Evolutionary conservation across 2,329 filamentous ascomycete species (phyloP), one percentile per base, ranked within the genome.

Genomic region (Phialophora macrospora): DNA sequence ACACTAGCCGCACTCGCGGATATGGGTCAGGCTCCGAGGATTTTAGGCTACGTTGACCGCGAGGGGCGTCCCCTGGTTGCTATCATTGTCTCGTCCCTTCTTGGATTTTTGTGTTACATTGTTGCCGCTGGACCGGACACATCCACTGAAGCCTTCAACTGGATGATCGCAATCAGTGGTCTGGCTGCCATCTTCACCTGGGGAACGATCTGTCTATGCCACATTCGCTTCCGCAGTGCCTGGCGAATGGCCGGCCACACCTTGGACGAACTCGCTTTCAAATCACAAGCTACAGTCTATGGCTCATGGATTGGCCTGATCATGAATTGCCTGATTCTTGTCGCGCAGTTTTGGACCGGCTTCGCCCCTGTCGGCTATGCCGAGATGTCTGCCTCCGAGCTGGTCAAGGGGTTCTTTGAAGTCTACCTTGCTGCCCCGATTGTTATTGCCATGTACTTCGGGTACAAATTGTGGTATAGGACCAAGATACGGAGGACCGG

Each of bases 1-100:
- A 97, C 93, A 1, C 86, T 98, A 7, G 92, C 93, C 28, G 93
- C 93, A 2, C 85, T 97, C 1, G 93, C 93, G 52, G 93, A 97
- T 76, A 92, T 96, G 77, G 86, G 88, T 62, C 92, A 95, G 75
- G 93, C 91, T 0, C 93, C 93, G 7, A 84, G 81, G 68, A 82
- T 93, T 70, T 82, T 97, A 34, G 87, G 87, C 65, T 97, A 94
- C 78, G 88, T 95, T 73, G 93, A 94, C 80, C 88, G 89, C 55
- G 86, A 89, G 70, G 93, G 93, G 44, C 90, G 93, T 8, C 93
- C 90, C 9, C 83, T 96, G 5, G 84, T 88, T 51, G 87, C 91
- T 58, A 93, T 97, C 71, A 69, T 82, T 7, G 74, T 92, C 61
- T 85, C 92, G 2, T 88, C 89, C 0, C 72, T 77, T 4, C 76